phyloP scores from a whole-genome alignment of 2,329 filamentous ascomycete genomes.

The Microsporum ferrugineum region DNA sequence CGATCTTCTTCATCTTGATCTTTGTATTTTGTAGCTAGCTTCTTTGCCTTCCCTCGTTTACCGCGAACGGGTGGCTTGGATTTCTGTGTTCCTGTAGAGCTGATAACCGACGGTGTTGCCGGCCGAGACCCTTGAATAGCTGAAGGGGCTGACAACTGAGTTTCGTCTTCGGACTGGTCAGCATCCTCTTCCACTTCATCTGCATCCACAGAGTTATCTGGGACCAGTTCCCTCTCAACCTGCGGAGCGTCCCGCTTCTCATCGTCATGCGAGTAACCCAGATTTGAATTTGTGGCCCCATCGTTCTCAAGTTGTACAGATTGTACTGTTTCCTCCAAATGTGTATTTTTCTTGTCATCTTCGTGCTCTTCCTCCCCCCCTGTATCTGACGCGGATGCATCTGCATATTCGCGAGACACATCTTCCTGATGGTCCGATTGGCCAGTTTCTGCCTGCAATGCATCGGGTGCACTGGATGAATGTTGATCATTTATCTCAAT shows the following conservation, averaged over 20 bases:
- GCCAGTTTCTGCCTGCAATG: neutral
- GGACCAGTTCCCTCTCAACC: neutral
- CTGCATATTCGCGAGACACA: neutral
- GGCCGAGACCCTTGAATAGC: constrained; percentile 15
- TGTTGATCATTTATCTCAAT: neutral
- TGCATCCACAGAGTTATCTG: neutral
- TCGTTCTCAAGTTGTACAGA: neutral
- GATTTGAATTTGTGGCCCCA: neutral
- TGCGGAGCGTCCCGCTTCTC: neutral
- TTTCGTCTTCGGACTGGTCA: constrained; percentile 5
- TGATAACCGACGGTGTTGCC: constrained; percentile 9
- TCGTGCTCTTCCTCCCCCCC: neutral
- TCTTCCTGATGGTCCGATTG: neutral
- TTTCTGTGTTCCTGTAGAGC: constrained; percentile 8
- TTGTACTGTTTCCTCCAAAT: neutral
- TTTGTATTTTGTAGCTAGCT: constrained; percentile 78
- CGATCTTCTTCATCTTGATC: constrained; percentile 93
- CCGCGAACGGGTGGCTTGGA: constrained; percentile 44
- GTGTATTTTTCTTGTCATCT: neutral
- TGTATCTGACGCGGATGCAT: neutral
- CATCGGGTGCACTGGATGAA: neutral
- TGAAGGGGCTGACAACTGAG: constrained; percentile 7
- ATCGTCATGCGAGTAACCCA: neutral
- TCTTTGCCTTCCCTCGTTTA: constrained; percentile 73
- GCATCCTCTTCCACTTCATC: neutral